A percentile compares a stretch with the other conserved stretches of the same genome.
Conservation (phyloP, 352 stramenopile species). For the Phytophthora palmivora region DNA sequence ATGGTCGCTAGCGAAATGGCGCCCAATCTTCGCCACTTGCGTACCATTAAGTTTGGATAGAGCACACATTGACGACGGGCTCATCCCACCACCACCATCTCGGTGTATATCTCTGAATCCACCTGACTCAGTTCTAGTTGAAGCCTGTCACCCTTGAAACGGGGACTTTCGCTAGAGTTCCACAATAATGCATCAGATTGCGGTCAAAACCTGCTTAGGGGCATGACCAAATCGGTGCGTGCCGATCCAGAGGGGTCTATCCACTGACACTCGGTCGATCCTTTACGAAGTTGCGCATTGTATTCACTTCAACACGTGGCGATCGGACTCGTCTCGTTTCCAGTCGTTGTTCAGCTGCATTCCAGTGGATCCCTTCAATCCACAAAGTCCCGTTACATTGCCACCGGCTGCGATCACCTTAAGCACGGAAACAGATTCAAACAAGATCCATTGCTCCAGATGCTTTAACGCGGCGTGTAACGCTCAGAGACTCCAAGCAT, state of each 20-base stretch:
- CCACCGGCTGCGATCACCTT: constrained; percentile 9
- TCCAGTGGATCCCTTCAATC: constrained; percentile 8
- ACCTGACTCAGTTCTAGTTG: constrained; percentile 32
- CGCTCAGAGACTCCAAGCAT: constrained; percentile 5
- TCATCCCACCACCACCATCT: constrained; percentile 26
- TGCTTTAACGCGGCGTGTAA: constrained; percentile 12
- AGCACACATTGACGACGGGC: constrained; percentile 19
- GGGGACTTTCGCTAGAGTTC: constrained; percentile 1
- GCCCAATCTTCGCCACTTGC: constrained; percentile 23
- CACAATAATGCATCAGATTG: constrained; percentile 12
- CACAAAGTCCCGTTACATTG: constrained; percentile 29
- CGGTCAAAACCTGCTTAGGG: constrained; percentile 14
- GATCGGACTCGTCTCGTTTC: constrained; percentile 32
- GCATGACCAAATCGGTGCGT: constrained; percentile 28
- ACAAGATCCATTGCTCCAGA: constrained; percentile 12
- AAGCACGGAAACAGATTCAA: constrained; percentile 2
- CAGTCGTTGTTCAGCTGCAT: constrained; percentile 11
- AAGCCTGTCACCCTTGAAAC: constrained; percentile 14
- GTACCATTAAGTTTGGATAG: constrained; percentile 29
- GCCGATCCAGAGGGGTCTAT: constrained; percentile 23
- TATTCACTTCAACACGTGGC: constrained; percentile 19
- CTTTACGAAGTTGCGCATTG: constrained; percentile 31
- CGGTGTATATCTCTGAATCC: constrained; percentile 22
- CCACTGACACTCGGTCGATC: constrained; percentile 26
- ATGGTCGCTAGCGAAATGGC: constrained; percentile 18